Conservation (phyloP, 257 asterid genomes). For the Coffea canephora region DNA sequence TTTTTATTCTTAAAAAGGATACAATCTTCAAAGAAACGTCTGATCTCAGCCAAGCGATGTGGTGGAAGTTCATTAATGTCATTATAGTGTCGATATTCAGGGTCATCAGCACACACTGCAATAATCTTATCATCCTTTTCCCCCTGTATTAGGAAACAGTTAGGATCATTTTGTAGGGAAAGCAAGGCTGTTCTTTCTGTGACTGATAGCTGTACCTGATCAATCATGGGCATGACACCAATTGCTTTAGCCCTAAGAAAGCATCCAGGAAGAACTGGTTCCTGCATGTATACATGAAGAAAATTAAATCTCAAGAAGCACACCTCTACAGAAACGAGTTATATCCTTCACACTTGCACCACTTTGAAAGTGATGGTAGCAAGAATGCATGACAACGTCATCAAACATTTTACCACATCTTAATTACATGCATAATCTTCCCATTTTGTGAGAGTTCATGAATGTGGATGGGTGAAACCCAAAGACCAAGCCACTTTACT, state of each 20-base stretch:
- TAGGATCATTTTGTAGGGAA: not conserved
- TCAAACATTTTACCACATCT: not conserved
- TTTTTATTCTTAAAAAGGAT: conserved; percentile 42
- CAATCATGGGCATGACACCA: conserved; percentile 99
- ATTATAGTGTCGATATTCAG: conserved; percentile 71
- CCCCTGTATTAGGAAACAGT: conserved; percentile 47
- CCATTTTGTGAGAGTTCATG: not conserved
- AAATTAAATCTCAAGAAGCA: not conserved
- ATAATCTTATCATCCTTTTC: conserved; percentile 95
- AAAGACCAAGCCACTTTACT: not conserved
- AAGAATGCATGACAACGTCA: not conserved
- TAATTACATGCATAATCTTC: not conserved
- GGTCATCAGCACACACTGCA: conserved; percentile 97
- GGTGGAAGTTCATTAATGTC: conserved; percentile 95
- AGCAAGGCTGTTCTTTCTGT: not conserved
- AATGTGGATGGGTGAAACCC: not conserved
- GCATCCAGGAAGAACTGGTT: conserved; percentile 93
- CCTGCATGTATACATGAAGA: conserved; percentile 44
- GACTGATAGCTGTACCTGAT: conserved; percentile 53
- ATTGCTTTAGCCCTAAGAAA: conserved; percentile 96
- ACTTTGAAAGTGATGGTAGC: not conserved
- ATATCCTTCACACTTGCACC: not conserved
- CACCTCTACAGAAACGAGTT: not conserved
- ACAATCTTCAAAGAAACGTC: conserved; percentile 94
- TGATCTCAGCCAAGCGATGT: conserved; percentile 88